These are phyloP conservation scores for Fusarium sp. DNA, from an alignment of 2,329 filamentous ascomycete genomes.

Conservation along the genomic window DNA sequence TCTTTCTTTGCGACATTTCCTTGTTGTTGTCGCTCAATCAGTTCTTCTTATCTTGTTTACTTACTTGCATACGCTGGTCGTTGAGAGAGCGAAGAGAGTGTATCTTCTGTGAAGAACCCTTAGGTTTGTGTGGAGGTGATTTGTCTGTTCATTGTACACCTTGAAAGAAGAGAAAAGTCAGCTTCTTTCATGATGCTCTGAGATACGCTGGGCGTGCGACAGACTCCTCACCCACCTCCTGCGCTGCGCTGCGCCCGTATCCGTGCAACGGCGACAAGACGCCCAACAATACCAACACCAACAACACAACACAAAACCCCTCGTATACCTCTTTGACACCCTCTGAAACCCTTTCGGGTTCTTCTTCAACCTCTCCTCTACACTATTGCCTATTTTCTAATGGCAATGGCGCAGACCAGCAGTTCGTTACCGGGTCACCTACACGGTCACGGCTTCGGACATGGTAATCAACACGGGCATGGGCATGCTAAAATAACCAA, in stretches of 20 bases:
- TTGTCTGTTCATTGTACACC: constrained; percentile 29
- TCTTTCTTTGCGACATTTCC: constrained; percentile 34
- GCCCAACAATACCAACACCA: constrained; percentile 15
- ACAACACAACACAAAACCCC: constrained; percentile 21
- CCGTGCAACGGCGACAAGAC: constrained; percentile 37
- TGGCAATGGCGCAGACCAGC: constrained; percentile 41
- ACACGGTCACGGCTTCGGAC: constrained; percentile 34
- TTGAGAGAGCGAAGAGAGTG: constrained; percentile 1
- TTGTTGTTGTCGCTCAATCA: not conserved
- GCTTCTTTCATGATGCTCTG: constrained; percentile 41
- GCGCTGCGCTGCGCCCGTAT: constrained; percentile 40
- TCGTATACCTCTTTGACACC: constrained; percentile 11
- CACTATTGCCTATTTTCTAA: constrained; percentile 9
- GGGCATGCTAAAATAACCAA: constrained; percentile 52
- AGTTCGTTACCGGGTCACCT: constrained; percentile 36
- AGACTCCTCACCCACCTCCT: constrained; percentile 31
- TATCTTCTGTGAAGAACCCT: not conserved
- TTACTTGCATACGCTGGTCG: constrained; percentile 32
- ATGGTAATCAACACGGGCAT: constrained; percentile 16
- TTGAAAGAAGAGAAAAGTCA: constrained; percentile 14
- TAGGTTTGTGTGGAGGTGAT: not conserved
- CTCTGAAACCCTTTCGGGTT: not conserved
- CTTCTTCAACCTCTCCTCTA: not conserved
- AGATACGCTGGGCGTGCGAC: constrained; percentile 42
- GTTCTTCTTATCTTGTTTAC: constrained; percentile 24